Percentiles rank a stretch among this genome's conserved stretches.
Evolutionary conservation across 2,329 filamentous ascomycete genomes (phyloP).

Genomic region (Diaporthe sp.): DNA sequence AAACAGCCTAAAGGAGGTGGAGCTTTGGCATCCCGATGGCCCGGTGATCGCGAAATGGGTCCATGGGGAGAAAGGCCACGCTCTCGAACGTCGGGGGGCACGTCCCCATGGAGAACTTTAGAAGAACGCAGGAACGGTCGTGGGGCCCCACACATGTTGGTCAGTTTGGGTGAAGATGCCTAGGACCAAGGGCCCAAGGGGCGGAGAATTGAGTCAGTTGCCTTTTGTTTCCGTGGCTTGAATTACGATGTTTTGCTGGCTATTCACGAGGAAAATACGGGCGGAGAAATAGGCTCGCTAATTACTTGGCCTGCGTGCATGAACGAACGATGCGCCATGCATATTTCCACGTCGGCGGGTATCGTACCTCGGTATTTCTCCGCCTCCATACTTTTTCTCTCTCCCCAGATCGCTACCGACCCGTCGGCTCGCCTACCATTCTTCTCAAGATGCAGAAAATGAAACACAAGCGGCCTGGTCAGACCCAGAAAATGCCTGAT

Average conservation of each 20-base stretch:
- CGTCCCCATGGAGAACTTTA: constrained; percentile 12
- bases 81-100: constrained; percentile 16
- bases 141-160: constrained; percentile 16
- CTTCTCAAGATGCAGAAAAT: neutral
- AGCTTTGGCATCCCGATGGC: neutral
- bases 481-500: constrained; percentile 16
- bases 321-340: neutral
- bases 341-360: no score
- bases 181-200: neutral
- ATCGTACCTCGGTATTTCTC: constrained; percentile 16
- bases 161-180: neutral
- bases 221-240: neutral
- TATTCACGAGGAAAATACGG: neutral
- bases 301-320: constrained; percentile 1
- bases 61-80: constrained; percentile 11
- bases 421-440: neutral
- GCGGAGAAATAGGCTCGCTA: constrained; percentile 20
- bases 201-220: constrained; percentile 29
- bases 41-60: constrained; percentile 17
- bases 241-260: neutral
- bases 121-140: neutral
- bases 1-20: neutral
- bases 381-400: constrained; percentile 1
- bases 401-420: constrained; percentile 11
- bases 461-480: neutral